phyloP scores from a whole-genome alignment of 371 early-diverging fungal genomes.

The Actinomortierella wolfii region DNA sequence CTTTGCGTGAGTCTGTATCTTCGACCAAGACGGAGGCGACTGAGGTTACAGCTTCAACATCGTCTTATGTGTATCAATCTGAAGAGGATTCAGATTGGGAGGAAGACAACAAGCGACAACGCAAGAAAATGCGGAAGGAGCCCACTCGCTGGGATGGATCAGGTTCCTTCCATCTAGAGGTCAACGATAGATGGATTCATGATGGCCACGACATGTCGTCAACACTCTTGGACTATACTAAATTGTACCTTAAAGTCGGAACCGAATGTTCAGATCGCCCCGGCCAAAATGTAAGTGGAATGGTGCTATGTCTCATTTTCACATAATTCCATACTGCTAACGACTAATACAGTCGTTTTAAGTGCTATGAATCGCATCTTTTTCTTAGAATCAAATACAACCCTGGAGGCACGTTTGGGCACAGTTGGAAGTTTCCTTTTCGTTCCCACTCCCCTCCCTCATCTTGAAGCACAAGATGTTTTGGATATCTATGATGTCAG shows the following conservation, averaged over 20 bases:
- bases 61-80: constrained; percentile 1
- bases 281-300: constrained; percentile 1
- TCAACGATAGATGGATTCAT: background rate
- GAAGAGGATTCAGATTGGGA: constrained; percentile 1
- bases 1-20: background rate
- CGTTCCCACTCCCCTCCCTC: constrained; percentile 7
- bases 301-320: background rate
- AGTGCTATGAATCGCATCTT: constrained; percentile 18
- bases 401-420: constrained; percentile 4
- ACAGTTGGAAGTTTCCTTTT: constrained; percentile 14
- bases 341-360: background rate
- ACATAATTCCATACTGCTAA: constrained; percentile 7
- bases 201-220: background rate
- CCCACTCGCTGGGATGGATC: background rate
- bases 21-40: background rate
- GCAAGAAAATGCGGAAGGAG: background rate
- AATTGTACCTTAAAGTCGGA: constrained; percentile 1
- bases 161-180: background rate
- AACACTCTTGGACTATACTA: background rate
- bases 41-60: background rate
- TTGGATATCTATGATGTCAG: constrained; percentile 12
- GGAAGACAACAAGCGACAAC: constrained; percentile 3
- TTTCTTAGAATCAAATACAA: constrained; percentile 13
- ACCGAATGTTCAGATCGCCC: background rate
- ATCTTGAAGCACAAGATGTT: constrained; percentile 14